Conservation (phyloP, 2,329 filamentous ascomycete species). For the Aspergillus sclerotialis region DNA sequence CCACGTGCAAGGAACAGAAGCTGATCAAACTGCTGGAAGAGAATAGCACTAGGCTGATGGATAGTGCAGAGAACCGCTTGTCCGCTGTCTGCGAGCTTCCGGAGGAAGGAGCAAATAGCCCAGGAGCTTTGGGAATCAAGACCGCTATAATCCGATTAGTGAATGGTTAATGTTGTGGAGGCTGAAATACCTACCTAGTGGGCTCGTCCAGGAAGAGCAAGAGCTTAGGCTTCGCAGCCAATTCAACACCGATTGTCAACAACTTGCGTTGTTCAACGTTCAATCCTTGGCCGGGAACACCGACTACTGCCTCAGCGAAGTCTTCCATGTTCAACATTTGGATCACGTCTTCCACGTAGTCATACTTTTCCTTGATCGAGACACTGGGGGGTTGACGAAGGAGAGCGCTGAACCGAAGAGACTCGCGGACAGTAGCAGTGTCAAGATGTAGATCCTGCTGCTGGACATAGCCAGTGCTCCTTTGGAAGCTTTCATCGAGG, state of each 20-base stretch:
- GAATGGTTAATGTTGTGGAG: not conserved
- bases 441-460: constrained; percentile 83
- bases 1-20: constrained; percentile 57
- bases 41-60: constrained; percentile 83
- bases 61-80: constrained; percentile 90
- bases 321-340: constrained; percentile 80
- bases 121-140: constrained; percentile 86
- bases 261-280: constrained; percentile 60
- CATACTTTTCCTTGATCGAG: constrained; percentile 65
- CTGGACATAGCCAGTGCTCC: constrained; percentile 52
- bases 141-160: constrained; percentile 47
- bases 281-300: constrained; percentile 71
- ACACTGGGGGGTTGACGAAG: constrained; percentile 74
- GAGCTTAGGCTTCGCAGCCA: constrained; percentile 80
- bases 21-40: constrained; percentile 74
- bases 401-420: constrained; percentile 74
- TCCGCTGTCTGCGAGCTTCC: constrained; percentile 78
- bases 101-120: constrained; percentile 76
- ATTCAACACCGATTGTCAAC: constrained; percentile 84
- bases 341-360: constrained; percentile 82
- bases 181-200: constrained; percentile 45
- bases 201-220: constrained; percentile 88
- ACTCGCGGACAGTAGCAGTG: constrained; percentile 80
- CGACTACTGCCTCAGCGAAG: constrained; percentile 81
- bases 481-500: constrained; percentile 47